phyloP scores from a whole-genome alignment of 768 basidiomycete genomes.

The Lentinula edodes region DNA sequence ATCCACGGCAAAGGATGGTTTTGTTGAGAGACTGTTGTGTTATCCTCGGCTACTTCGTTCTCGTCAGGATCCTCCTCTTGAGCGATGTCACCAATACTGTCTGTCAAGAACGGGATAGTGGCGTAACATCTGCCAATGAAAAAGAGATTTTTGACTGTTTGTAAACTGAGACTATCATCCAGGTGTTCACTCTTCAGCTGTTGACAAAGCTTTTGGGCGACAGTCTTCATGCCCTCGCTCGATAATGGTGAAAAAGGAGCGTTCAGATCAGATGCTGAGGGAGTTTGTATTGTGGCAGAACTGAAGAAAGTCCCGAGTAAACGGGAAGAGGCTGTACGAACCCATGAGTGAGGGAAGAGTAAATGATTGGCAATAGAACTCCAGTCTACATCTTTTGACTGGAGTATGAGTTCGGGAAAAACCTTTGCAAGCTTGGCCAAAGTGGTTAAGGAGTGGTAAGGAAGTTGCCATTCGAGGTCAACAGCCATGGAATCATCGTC shows the following conservation, averaged over 20 bases:
- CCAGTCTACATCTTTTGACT: slow-evolving; percentile 57
- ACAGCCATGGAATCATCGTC: slow-evolving; percentile 41
- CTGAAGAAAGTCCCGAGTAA: slow-evolving; percentile 69
- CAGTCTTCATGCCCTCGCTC: slow-evolving; percentile 50
- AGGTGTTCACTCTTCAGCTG: slow-evolving; percentile 81
- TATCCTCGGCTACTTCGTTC: slow-evolving; percentile 19
- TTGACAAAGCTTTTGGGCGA: slow-evolving; percentile 66
- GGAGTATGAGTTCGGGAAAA: slow-evolving; percentile 42
- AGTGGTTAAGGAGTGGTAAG: slow-evolving; percentile 74
- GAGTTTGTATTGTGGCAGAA: slow-evolving; percentile 37
- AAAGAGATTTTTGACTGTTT: slow-evolving; percentile 90
- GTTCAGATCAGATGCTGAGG: slow-evolving; percentile 12
- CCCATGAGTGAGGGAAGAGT: slow-evolving; percentile 92
- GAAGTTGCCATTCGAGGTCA: slow-evolving; percentile 71
- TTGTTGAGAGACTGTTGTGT: slow-evolving; percentile 17
- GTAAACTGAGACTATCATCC: slow-evolving; percentile 66
- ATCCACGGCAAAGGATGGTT: slow-evolving; percentile 78
- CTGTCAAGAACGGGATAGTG: slow-evolving; percentile 25
- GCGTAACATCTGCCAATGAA: slow-evolving; percentile 86
- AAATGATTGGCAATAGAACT: slow-evolving; percentile 55
- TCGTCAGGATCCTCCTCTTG: slow-evolving; percentile 22
- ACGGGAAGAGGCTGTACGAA: slow-evolving; percentile 74
- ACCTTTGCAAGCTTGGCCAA: slow-evolving; percentile 58
- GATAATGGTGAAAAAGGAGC: slow-evolving; percentile 41
- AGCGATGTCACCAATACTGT: slow-evolving; percentile 25